These are phyloP conservation scores for Abrus pulchellus DNA, from an alignment of 306 rosid genomes.

Conservation along the genomic window DNA sequence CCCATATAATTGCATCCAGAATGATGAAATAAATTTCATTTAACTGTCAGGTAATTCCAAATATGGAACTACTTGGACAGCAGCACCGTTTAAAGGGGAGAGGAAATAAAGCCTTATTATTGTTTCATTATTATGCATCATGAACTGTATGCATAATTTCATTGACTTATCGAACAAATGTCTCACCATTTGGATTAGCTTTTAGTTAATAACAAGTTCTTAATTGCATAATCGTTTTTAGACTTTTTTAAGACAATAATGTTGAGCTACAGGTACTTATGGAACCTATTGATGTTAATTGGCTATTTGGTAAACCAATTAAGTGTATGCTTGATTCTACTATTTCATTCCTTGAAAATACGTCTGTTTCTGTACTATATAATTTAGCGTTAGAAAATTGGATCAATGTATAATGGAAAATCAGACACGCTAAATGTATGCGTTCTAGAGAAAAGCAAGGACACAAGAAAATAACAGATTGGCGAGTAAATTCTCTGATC, in stretches of 20 bases:
- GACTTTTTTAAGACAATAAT: not conserved
- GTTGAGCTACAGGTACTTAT: not conserved
- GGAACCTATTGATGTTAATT: not conserved
- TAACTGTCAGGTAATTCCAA: not conserved
- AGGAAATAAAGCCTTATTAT: not conserved
- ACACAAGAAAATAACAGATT: constrained; percentile 14
- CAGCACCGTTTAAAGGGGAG: not conserved
- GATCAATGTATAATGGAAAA: too few species aligned
- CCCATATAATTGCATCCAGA: not conserved
- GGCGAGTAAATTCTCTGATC: not conserved
- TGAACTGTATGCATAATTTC: not conserved
- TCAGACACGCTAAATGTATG: not conserved
- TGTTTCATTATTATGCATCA: not conserved
- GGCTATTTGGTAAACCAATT: not conserved
- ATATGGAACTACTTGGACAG: constrained; percentile 5
- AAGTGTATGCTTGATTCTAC: too few species aligned
- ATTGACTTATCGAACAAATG: not conserved
- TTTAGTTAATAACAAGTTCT: not conserved
- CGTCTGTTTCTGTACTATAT: too few species aligned
- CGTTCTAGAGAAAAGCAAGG: not conserved
- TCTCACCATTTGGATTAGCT: not conserved
- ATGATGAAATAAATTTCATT: constrained; percentile 3
- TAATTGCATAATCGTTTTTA: not conserved
- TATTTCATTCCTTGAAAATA: too few species aligned
- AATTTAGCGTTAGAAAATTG: too few species aligned